Evolutionary conservation across 176 grass and related monocot genomes (phyloP), one percentile per base, ranked within the genome.

Genomic region (Lolium rigidum): DNA sequence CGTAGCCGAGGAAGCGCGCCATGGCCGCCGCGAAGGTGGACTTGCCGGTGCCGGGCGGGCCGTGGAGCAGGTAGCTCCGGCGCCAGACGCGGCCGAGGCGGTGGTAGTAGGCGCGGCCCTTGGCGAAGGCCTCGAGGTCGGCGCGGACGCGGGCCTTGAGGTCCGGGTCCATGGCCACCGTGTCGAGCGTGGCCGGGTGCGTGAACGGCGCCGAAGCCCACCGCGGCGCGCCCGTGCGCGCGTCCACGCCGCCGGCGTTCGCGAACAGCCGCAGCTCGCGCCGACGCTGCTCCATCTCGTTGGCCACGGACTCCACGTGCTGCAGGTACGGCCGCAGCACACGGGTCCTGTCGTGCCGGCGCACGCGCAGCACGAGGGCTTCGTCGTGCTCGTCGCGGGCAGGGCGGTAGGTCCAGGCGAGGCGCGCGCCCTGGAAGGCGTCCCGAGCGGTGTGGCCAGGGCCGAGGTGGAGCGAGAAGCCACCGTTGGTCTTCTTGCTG

Each of bases 11-110:
- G 85, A 98, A 98, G 1, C 92, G 72, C 9, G 95, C 95, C 90
- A 98, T 98, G 77, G 95, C 95, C 1, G 95, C 95, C 16, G 91
- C 93, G 87, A 98, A 98, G 15, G 93, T 90, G 3, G 95, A 94
- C 76, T 98, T 98, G 54, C 95, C 95, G 74, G 95, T 98, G 63
- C 95, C 95, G 8, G 91, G 37, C 0, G 91, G 80, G n/a, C 95
- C 95, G 64, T 98, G 80, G 6, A 98, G 88, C 21, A 98, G 92
- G 74, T 95, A 98, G 75, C 91, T 95, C 56, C 95, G 91, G 5
- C 93, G 93, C 95, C 95, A 98, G 8, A 93, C 89, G 66, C 95
- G 90, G 17, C 93, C 89, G 51, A 98, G 85, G 4, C 88, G 90
- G 75, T 89, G 90, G 88, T 98, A 98, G 86, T 94, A 95, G 0